A percentile compares a stretch with the other conserved stretches of the same genome.
Conservation (phyloP, 805 yeast species). For the Ogataea minuta region DNA sequence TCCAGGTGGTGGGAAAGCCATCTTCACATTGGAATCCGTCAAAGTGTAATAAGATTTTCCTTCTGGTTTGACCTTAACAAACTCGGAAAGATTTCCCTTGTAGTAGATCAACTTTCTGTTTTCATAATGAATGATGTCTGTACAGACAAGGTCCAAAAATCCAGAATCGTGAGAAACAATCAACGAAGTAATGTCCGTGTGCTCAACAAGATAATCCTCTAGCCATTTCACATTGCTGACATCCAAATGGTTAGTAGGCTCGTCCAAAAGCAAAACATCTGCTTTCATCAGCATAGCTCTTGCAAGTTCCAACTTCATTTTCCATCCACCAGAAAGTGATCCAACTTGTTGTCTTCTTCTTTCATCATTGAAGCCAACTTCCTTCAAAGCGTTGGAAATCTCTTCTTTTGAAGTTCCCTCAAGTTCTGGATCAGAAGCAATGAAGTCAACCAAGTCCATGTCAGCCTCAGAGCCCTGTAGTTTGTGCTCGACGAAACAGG, state of each 20-base stretch:
- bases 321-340: slow-evolving; percentile 98
- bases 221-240: slow-evolving; percentile 92
- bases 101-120: slow-evolving; percentile 91
- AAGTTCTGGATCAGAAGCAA: slow-evolving; percentile 85
- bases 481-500: slow-evolving; percentile 97
- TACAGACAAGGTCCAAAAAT: slow-evolving; percentile 91
- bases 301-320: slow-evolving; percentile 97
- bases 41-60: slow-evolving; percentile 94
- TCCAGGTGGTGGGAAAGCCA: slow-evolving; percentile 99
- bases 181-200: slow-evolving; percentile 86
- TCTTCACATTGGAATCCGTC: slow-evolving; percentile 87
- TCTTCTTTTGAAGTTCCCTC: slow-evolving; percentile 60
- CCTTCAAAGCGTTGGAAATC: slow-evolving; percentile 70
- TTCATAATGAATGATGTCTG: slow-evolving; percentile 95
- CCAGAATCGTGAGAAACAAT: slow-evolving; percentile 98
- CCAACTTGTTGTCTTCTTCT: slow-evolving; percentile 91
- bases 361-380: slow-evolving; percentile 90
- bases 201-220: slow-evolving; percentile 77
- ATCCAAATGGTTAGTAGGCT: slow-evolving; percentile 98
- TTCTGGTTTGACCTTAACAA: slow-evolving; percentile 90
- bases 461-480: slow-evolving; percentile 94
- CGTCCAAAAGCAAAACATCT: slow-evolving; percentile 89
- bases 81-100: slow-evolving; percentile 92
- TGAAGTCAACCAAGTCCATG: slow-evolving; percentile 82
- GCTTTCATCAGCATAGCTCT: slow-evolving; percentile 98